Evolutionary conservation across 768 basidiomycete species (phyloP).

Genomic region (Baorangia bicolor): DNA sequence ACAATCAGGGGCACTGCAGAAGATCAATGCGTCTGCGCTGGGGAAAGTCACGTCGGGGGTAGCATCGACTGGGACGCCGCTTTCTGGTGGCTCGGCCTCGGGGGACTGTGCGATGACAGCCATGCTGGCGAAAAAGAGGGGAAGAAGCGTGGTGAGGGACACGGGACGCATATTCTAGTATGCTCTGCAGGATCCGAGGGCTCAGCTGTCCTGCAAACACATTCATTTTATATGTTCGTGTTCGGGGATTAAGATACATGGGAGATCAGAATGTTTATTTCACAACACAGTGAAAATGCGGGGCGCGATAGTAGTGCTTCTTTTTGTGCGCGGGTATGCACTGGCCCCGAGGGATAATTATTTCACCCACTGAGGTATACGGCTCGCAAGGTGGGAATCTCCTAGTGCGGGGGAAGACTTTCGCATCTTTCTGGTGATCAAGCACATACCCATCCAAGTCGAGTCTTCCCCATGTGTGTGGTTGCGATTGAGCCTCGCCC

Average conservation of each 20-base stretch:
- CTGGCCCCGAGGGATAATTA: not conserved
- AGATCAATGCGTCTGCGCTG: too few species aligned
- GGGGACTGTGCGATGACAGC: not conserved
- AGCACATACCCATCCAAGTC: too few species aligned
- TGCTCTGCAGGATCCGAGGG: too few species aligned
- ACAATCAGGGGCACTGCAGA: too few species aligned
- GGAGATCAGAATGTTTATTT: not conserved
- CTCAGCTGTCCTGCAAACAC: not conserved
- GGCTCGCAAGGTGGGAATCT: not conserved
- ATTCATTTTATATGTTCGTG: not conserved
- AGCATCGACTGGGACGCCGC: not conserved
- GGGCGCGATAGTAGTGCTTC: too few species aligned
- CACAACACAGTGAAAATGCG: too few species aligned
- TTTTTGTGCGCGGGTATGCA: not conserved
- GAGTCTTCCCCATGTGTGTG: not conserved
- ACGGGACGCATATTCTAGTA: too few species aligned
- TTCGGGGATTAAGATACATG: too few species aligned
- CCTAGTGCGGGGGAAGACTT: not conserved
- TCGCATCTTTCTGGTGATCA: not conserved
- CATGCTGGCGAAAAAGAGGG: not conserved
- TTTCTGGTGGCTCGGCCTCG: not conserved
- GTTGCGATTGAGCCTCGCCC: not conserved
- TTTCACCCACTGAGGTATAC: not conserved
- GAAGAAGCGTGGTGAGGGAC: too few species aligned
- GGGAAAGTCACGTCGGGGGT: too few species aligned